Conservation (phyloP, 768 basidiomycete genomes). For the Podaxis mareebaensis region DNA sequence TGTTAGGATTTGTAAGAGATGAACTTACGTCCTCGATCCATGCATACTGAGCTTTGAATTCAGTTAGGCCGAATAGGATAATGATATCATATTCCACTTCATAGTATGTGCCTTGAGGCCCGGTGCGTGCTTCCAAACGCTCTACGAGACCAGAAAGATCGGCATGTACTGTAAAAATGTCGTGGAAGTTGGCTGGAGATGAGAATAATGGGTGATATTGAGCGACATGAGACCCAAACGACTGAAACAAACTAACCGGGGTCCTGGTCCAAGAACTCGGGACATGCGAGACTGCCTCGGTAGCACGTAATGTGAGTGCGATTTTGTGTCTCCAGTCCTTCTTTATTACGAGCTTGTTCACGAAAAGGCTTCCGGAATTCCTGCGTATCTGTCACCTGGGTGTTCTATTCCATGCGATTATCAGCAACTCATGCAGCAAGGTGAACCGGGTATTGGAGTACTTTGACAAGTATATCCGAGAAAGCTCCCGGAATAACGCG, state of each 20-base stretch:
- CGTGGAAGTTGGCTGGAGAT: slow-evolving; percentile 18
- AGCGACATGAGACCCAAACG: background rate
- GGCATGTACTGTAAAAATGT: slow-evolving; percentile 6
- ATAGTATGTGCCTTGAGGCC: slow-evolving; percentile 10
- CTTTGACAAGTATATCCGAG: slow-evolving; percentile 11
- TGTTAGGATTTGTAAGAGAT: background rate
- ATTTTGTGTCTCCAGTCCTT: slow-evolving; percentile 7
- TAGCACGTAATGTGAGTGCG: slow-evolving; percentile 16
- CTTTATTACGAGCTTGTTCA: slow-evolving; percentile 17
- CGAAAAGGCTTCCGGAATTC: slow-evolving; percentile 21
- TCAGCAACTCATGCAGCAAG: background rate
- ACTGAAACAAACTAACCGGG: slow-evolving; percentile 9
- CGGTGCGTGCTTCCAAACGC: background rate
- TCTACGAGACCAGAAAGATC: slow-evolving; percentile 17
- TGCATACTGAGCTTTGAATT: slow-evolving; percentile 20
- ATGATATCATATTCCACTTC: slow-evolving; percentile 21
- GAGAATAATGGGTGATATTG: background rate
- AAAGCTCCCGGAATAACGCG: slow-evolving; percentile 13
- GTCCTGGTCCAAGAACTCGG: slow-evolving; percentile 19
- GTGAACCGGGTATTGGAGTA: background rate
- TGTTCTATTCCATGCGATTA: slow-evolving; percentile 15
- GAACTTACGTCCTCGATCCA: slow-evolving; percentile 21
- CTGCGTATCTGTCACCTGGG: slow-evolving; percentile 22
- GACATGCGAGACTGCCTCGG: slow-evolving; percentile 15
- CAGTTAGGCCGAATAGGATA: slow-evolving; percentile 20